phyloP scores from a whole-genome alignment of 129 eudicot genomes.

The Heracleum sosnowskyi region DNA sequence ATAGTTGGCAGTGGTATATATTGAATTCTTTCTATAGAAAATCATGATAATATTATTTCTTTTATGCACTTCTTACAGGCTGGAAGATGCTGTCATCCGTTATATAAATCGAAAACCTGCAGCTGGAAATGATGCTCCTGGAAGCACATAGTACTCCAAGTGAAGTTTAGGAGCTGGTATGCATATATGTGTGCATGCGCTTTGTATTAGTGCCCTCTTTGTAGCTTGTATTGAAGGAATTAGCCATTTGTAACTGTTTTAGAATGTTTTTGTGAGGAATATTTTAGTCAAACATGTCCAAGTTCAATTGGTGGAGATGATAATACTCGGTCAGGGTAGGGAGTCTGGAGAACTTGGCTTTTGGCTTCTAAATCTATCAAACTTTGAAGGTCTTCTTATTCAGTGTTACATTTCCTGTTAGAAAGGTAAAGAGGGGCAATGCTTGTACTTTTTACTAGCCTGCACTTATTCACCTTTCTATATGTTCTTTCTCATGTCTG shows the following conservation, averaged over 20 bases:
- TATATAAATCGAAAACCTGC: slow-evolving; percentile 72
- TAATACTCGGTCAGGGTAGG: background rate
- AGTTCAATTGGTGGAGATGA: slow-evolving; percentile 1
- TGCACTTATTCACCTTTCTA: background rate
- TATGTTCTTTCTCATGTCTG: background rate
- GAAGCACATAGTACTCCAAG: slow-evolving; percentile 41
- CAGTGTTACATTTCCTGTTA: background rate
- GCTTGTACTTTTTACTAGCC: background rate
- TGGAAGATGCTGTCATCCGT: slow-evolving; percentile 86
- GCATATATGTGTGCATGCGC: background rate
- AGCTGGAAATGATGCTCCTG: slow-evolving; percentile 45
- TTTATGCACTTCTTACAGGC: slow-evolving; percentile 37
- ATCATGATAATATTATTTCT: background rate
- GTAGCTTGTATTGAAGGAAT: background rate
- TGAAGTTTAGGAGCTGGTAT: background rate
- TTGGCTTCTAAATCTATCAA: background rate
- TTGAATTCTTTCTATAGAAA: background rate
- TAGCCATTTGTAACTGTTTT: background rate
- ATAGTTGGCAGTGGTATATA: background rate
- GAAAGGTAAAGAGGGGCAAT: background rate
- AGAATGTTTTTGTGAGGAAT: background rate
- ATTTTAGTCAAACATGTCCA: background rate
- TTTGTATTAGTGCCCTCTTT: background rate
- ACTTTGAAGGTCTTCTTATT: background rate
- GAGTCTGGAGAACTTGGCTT: background rate